Conservation (phyloP, 2,329 filamentous ascomycete genomes). For the Calonectria pauciramosa region DNA sequence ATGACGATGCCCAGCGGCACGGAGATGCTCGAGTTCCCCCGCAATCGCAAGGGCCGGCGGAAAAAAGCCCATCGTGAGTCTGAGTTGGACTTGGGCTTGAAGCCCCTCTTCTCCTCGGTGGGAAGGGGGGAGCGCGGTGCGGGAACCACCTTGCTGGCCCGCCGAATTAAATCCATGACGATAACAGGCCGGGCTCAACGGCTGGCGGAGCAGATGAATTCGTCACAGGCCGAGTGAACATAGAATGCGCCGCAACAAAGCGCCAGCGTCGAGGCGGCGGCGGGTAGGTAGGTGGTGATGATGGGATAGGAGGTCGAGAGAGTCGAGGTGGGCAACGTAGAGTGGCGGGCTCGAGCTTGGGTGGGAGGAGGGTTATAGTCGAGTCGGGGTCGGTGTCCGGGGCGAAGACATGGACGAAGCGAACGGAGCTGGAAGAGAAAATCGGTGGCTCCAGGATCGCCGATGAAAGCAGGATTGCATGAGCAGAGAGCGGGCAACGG, state of each 20-base stretch:
- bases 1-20: slow-evolving; percentile 93
- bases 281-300: slow-evolving; percentile 29
- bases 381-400: background rate
- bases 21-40: slow-evolving; percentile 92
- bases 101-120: slow-evolving; percentile 63
- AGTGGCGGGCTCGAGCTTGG: background rate
- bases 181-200: slow-evolving; percentile 43
- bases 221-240: slow-evolving; percentile 44
- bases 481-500: background rate
- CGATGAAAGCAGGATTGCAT: slow-evolving; percentile 18
- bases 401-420: background rate
- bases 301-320: slow-evolving; percentile 32
- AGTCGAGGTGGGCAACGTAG: background rate
- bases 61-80: slow-evolving; percentile 81
- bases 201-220: slow-evolving; percentile 58
- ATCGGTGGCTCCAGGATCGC: background rate
- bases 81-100: slow-evolving; percentile 54
- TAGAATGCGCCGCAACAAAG: slow-evolving; percentile 43
- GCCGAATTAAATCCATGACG: slow-evolving; percentile 71
- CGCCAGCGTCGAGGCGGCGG: slow-evolving; percentile 42
- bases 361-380: background rate
- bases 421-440: background rate
- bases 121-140: slow-evolving; percentile 59
- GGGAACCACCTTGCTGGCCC: slow-evolving; percentile 66
- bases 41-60: slow-evolving; percentile 86